Percentiles rank a stretch among this genome's conserved stretches.
These are phyloP conservation scores for Melanogaster broomeanus DNA, from an alignment of 768 basidiomycete species.

Conservation along the genomic window DNA sequence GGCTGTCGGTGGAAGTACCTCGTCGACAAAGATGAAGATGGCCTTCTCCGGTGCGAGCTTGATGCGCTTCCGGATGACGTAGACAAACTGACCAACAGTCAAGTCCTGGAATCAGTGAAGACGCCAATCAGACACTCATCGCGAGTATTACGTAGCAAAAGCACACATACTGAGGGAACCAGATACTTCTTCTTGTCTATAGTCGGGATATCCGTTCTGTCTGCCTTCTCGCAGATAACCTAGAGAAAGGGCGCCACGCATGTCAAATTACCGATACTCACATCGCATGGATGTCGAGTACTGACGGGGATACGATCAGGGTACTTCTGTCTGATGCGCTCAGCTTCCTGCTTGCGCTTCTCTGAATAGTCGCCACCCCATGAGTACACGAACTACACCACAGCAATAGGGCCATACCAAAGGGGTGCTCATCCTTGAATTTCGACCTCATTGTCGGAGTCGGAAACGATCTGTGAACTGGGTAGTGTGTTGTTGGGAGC, in stretches of 20 bases:
- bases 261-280: conserved; percentile 9
- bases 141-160: not conserved
- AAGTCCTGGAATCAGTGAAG: conserved; percentile 62
- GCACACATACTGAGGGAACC: conserved; percentile 82
- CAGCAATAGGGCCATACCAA: conserved; percentile 58
- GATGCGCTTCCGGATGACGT: conserved; percentile 99
- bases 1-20: conserved; percentile 96
- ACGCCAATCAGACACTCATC: conserved; percentile 29
- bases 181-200: conserved; percentile 99
- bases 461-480: conserved; percentile 2
- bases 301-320: conserved; percentile 96
- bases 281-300: conserved; percentile 1
- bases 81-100: conserved; percentile 98
- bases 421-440: conserved; percentile 99
- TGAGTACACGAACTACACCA: conserved; percentile 36
- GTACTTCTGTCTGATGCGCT: conserved; percentile 98
- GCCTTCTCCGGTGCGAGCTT: conserved; percentile 99
- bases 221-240: conserved; percentile 99
- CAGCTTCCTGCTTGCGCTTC: conserved; percentile 99
- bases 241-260: conserved; percentile 32
- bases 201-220: conserved; percentile 96
- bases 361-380: conserved; percentile 49
- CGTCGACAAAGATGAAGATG: conserved; percentile 99
- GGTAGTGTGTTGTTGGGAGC: conserved; percentile 3
- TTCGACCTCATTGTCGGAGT: conserved; percentile 76